phyloP scores from a whole-genome alignment of 1,284 basidiomycete species.

The Cronartium ribicola region DNA sequence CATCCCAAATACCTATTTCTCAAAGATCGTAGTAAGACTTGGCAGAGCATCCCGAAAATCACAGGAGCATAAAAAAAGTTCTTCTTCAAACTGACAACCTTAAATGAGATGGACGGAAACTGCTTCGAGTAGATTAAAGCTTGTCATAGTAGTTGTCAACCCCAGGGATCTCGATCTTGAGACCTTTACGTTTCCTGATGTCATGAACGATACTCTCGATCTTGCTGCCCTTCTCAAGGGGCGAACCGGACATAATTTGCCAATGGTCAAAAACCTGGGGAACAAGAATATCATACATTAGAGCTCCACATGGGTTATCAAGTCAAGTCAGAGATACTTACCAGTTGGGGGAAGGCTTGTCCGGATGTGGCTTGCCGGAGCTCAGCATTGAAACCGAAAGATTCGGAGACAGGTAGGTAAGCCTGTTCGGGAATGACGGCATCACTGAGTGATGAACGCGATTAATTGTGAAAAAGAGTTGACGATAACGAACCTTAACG shows the following conservation, averaged over 20 bases:
- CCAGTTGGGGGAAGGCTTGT: constrained; percentile 95
- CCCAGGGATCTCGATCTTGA: constrained; percentile 63
- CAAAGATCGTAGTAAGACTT: no score
- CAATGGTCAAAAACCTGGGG: constrained; percentile 52
- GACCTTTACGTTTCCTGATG: constrained; percentile 88
- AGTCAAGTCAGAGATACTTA: constrained; percentile 70
- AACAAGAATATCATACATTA: constrained; percentile 19
- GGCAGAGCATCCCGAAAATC: no score
- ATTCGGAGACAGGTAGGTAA: constrained; percentile 92
- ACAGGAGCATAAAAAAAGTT: no score
- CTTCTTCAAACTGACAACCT: no score
- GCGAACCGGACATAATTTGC: constrained; percentile 34
- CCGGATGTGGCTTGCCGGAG: constrained; percentile 87
- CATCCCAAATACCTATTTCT: no score
- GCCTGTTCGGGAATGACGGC: constrained; percentile 54
- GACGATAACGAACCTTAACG: constrained; percentile 62
- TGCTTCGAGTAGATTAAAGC: constrained; percentile 52
- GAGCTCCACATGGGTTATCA: background rate
- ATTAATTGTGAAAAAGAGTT: background rate
- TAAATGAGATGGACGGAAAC: no score
- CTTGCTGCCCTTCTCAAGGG: constrained; percentile 67
- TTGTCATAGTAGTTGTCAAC: constrained; percentile 86
- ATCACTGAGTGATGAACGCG: background rate
- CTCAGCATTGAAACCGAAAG: constrained; percentile 98
- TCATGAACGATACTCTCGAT: constrained; percentile 73